Base-by-base conservation (phyloP, 176 grass and related monocot genomes). In the Saccharum officinarum region DNA sequence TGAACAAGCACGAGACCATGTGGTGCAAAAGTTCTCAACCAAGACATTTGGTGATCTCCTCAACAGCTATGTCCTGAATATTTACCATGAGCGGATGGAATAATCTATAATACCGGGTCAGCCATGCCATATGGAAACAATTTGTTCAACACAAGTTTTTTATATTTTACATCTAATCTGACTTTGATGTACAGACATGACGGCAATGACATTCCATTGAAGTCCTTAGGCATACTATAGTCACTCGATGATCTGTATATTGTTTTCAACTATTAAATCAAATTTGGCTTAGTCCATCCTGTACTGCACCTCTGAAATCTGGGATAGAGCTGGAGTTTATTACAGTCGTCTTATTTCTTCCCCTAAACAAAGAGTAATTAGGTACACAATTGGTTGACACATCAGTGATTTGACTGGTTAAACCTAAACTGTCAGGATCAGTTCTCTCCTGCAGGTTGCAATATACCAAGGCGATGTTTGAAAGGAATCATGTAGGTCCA, bases 41-140 rank as follows among this genome's bases (percentile, higher is more conserved):
- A 90, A 93, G 82, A 88, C 86, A 63, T 98, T 98, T 34, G 95
- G 95, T 10, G 91, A 95, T 40, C 87, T 93, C 31, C 81, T 98
- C 49, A 95, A 93, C 80, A 79, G 45, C 75, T 92, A 90, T 57
- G 82, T 90, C 46, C 84, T 95, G 33, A 90, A 93, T 83, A 75
- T 86, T 66, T 93, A 91, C 67, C 92, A 91, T 62, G 76, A 86
- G 45, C 91, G 95, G 78, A 94, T 97, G 1, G 94, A 94, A 57
- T 92, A 83, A 91, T 76, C 31, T 16, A 23, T 22, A 59, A 6
- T 68, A 10, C 0, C 0, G 20, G 73, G 73, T 83, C 31, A 11
- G 75, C 69, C 79, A 68, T 25, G 84, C 62, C 14, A 60, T 45
- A 52, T 44, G 78, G 31, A 42, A 71, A 71, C 70, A 80, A 57